Conservation (phyloP, 345 rosid genomes). For the Isatis tinctoria region DNA sequence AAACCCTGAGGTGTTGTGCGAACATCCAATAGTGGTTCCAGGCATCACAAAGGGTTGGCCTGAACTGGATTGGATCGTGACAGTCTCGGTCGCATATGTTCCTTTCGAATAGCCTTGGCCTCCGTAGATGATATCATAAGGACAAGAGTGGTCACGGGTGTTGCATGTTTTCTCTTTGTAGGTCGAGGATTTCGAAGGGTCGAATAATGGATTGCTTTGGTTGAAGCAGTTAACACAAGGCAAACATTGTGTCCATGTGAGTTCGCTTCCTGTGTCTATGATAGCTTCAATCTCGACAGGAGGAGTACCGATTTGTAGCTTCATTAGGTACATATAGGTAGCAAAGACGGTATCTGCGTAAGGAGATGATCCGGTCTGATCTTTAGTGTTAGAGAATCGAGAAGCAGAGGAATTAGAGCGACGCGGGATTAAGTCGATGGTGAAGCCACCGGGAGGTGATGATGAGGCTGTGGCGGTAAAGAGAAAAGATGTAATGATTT, state of each 20-base stretch:
- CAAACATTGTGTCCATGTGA: conserved; percentile 21
- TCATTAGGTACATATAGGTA: neutral
- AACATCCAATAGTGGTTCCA: conserved; percentile 3
- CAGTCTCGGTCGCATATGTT: neutral
- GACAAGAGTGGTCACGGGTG: neutral
- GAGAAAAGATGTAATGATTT: conserved; percentile 2
- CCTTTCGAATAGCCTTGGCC: neutral
- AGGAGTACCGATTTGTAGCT: conserved; percentile 14
- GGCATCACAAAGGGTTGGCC: conserved; percentile 12
- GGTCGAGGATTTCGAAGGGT: conserved; percentile 2
- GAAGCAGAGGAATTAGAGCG: neutral
- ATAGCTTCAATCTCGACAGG: neutral
- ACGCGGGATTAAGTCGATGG: conserved; percentile 14
- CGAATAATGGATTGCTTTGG: neutral
- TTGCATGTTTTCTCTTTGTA: neutral
- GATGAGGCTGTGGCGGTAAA: neutral
- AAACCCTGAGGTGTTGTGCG: neutral
- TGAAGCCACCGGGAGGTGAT: conserved; percentile 16
- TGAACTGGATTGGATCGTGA: conserved; percentile 7
- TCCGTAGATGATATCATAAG: neutral
- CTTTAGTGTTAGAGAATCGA: neutral
- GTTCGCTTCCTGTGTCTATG: neutral
- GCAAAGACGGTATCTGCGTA: neutral
- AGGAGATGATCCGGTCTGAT: conserved; percentile 1
- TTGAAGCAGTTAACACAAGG: conserved; percentile 3